phyloP scores from a whole-genome alignment of 2,329 filamentous ascomycete species.

The Claviceps sp. region DNA sequence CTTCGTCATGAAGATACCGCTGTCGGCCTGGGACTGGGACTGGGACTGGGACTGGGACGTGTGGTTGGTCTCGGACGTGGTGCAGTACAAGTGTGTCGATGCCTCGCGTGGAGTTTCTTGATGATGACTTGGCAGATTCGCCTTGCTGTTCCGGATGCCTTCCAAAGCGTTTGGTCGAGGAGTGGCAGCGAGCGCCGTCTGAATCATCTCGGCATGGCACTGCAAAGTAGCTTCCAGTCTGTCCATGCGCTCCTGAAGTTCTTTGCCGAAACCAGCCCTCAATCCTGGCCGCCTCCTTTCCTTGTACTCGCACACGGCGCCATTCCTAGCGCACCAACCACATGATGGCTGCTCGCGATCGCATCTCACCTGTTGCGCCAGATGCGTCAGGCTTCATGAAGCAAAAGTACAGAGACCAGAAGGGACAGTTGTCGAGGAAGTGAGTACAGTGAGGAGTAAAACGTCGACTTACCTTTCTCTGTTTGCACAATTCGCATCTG shows the following conservation, averaged over 20 bases:
- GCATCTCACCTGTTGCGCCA: conserved; percentile 47
- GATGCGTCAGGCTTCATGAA: background rate
- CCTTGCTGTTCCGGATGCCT: conserved; percentile 26
- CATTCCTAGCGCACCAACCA: conserved; percentile 54
- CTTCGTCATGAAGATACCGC: conserved; percentile 45
- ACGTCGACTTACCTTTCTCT: conserved; percentile 50
- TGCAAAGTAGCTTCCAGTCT: conserved; percentile 53
- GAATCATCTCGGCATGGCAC: conserved; percentile 53
- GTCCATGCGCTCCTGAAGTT: conserved; percentile 60
- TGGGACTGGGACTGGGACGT: conserved; percentile 35
- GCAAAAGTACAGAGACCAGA: too few relatives aligned
- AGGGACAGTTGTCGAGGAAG: background rate
- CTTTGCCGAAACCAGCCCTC: conserved; percentile 55
- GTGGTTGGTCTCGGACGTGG: conserved; percentile 34
- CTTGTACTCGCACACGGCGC: conserved; percentile 52
- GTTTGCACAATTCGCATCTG: conserved; percentile 68
- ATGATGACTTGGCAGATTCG: conserved; percentile 41
- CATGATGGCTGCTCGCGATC: conserved; percentile 63
- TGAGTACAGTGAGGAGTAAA: background rate
- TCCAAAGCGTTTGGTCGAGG: conserved; percentile 20
- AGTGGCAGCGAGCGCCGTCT: conserved; percentile 34
- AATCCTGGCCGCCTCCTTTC: conserved; percentile 55
- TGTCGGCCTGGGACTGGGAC: conserved; percentile 42
- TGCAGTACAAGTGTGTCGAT: conserved; percentile 30
- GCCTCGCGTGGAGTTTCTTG: conserved; percentile 40